Evolutionary conservation across 352 stramenopile species (phyloP).

Genomic region (Aphanomyces astaci): DNA sequence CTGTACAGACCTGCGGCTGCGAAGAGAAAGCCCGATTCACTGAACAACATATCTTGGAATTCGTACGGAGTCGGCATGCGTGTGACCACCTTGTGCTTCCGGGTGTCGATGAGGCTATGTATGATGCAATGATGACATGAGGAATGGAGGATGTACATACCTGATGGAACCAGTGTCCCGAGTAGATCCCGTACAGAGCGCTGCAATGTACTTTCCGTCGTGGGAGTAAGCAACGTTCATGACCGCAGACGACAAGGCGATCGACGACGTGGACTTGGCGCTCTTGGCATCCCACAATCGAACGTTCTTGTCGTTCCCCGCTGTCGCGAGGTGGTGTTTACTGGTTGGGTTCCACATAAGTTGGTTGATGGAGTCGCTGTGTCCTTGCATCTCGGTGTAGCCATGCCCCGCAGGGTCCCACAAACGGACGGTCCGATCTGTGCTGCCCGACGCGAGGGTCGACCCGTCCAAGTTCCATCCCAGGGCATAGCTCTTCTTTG

Average conservation of each 20-base stretch:
- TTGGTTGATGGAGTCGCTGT: constrained; percentile 65
- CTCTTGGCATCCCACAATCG: constrained; percentile 78
- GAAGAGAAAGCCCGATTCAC: constrained; percentile 64
- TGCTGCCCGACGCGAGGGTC: constrained; percentile 70
- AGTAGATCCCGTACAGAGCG: constrained; percentile 56
- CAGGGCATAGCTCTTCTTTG: constrained; percentile 68
- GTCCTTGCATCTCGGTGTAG: constrained; percentile 54
- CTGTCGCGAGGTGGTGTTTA: constrained; percentile 53
- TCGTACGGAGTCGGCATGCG: constrained; percentile 77
- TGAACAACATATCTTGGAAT: constrained; percentile 79
- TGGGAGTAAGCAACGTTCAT: constrained; percentile 74
- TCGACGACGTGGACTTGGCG: constrained; percentile 64
- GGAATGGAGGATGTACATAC: neutral
- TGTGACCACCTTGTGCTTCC: constrained; percentile 69
- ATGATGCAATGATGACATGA: neutral
- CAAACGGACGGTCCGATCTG: constrained; percentile 70
- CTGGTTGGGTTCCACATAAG: constrained; percentile 67
- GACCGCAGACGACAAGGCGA: constrained; percentile 62
- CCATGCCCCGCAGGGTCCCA: constrained; percentile 58
- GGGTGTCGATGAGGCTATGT: constrained; percentile 58
- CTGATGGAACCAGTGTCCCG: constrained; percentile 28
- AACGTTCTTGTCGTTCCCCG: constrained; percentile 70
- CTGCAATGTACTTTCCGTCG: constrained; percentile 75
- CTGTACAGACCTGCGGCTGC: constrained; percentile 42
- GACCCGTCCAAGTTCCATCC: constrained; percentile 66